These are phyloP conservation scores for Penicillium diatomitis DNA, from an alignment of 495 filamentous ascomycete species.

Conservation along the genomic window DNA sequence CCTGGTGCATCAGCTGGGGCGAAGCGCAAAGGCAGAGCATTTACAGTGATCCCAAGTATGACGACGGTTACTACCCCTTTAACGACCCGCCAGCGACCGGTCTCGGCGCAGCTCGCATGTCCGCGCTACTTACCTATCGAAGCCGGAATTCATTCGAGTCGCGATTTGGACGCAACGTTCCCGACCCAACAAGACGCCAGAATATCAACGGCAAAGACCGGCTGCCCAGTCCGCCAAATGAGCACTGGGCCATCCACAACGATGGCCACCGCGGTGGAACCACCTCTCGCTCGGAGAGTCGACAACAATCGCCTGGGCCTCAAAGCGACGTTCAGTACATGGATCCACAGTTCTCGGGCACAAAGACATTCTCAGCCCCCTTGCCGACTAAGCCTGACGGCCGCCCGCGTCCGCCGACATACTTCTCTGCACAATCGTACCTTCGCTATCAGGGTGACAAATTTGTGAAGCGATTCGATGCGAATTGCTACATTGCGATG, in stretches of 20 bases:
- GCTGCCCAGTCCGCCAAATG: slow-evolving; percentile 59
- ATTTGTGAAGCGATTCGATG: slow-evolving; percentile 93
- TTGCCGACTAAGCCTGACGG: slow-evolving; percentile 12
- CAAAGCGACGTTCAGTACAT: slow-evolving; percentile 36
- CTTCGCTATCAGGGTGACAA: slow-evolving; percentile 96
- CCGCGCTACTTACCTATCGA: slow-evolving; percentile 88
- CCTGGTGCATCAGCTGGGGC: slow-evolving; percentile 99
- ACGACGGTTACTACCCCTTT: slow-evolving; percentile 88
- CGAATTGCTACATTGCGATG: slow-evolving; percentile 98
- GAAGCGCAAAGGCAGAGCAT: slow-evolving; percentile 97
- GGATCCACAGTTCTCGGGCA: slow-evolving; percentile 74
- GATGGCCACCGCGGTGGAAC: slow-evolving; percentile 69
- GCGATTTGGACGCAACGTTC: slow-evolving; percentile 86
- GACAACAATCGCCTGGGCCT: slow-evolving; percentile 26
- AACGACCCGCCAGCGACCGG: slow-evolving; percentile 75
- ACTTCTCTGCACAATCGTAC: slow-evolving; percentile 96
- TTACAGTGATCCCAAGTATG: slow-evolving; percentile 96
- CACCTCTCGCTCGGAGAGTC: slow-evolving; percentile 25
- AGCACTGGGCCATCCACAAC: slow-evolving; percentile 92
- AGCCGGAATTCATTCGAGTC: slow-evolving; percentile 95
- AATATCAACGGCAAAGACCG: slow-evolving; percentile 61
- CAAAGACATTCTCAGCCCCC: slow-evolving; percentile 39
- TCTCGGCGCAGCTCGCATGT: slow-evolving; percentile 92
- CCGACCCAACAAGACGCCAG: slow-evolving; percentile 70
- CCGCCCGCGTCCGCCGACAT: slow-evolving; percentile 58